Percentiles rank a stretch among this genome's conserved stretches.
Evolutionary conservation across 2,329 filamentous ascomycete species (phyloP).

Genomic region (Aschersonia sp.): DNA sequence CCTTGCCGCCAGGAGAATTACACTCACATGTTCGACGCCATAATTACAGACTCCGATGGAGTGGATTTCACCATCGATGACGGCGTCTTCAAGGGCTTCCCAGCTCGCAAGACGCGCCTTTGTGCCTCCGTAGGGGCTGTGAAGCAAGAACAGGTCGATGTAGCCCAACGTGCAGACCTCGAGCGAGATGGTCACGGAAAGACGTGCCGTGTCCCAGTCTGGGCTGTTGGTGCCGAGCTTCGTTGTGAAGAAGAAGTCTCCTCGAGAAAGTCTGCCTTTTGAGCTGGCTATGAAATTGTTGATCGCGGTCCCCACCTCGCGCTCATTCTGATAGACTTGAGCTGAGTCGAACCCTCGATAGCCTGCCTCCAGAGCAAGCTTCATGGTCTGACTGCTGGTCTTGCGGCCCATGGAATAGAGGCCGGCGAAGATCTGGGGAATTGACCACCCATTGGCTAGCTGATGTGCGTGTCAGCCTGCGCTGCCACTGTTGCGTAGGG

Average conservation of each 20-base stretch:
- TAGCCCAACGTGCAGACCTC: slow-evolving; percentile 54
- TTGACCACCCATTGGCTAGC: slow-evolving; percentile 49
- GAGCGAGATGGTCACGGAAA: slow-evolving; percentile 50
- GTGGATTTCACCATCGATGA: slow-evolving; percentile 53
- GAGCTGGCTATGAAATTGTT: slow-evolving; percentile 34
- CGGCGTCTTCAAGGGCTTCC: slow-evolving; percentile 63
- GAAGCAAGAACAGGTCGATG: slow-evolving; percentile 66
- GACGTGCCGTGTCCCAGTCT: slow-evolving; percentile 51
- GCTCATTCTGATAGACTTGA: slow-evolving; percentile 53
- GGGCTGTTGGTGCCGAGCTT: slow-evolving; percentile 55
- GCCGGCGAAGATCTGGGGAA: slow-evolving; percentile 60
- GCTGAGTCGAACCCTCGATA: slow-evolving; percentile 38
- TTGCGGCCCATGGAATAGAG: slow-evolving; percentile 55
- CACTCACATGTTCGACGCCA: slow-evolving; percentile 53
- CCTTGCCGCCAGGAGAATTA: neutral
- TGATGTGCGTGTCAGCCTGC: slow-evolving; percentile 10
- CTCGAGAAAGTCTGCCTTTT: slow-evolving; percentile 40
- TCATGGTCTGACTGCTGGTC: slow-evolving; percentile 44
- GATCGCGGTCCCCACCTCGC: slow-evolving; percentile 53
- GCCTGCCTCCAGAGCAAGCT: slow-evolving; percentile 37
- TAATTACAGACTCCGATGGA: slow-evolving; percentile 68
- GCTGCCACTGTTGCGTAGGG: neutral
- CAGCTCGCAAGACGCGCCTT: slow-evolving; percentile 56
- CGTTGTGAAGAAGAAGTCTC: slow-evolving; percentile 66
- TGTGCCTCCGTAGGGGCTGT: slow-evolving; percentile 64